Evolutionary conservation across 495 filamentous ascomycete species (phyloP), one percentile per base, ranked within the genome.

Genomic region (Penicillium angulare): DNA sequence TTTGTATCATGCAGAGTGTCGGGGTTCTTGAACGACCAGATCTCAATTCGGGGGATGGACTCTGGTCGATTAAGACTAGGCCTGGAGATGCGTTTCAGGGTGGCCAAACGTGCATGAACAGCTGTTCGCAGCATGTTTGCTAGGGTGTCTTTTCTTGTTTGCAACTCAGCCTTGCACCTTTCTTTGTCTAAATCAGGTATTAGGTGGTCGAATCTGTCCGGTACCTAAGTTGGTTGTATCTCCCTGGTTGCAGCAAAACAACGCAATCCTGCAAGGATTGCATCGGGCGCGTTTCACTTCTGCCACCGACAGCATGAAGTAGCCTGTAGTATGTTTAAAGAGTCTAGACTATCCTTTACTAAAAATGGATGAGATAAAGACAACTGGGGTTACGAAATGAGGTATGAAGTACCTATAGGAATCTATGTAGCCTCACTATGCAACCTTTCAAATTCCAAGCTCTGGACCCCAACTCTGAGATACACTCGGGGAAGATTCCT

Each of bases 91-190:
- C 13, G 27, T 23, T 33, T 24, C 17, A 32, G 40, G 12, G 17
- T 40, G 35, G 47, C 43, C 47, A 47, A 54, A 46, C 36, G 16
- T 57, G 54, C 60, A 60, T 63, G 60, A 63, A 63, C 60, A 43
- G 41, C 31, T 20, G 60, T 60, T 61, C 47, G 57, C 57, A 55
- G 53, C 39, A 24, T 20, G 27, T n/a, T 17, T 48, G 17, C 35
- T 22, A 10, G 36, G 16, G 22, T 32, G 15, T 1, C 27, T 12
- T 9, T 22, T 2, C n/a, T 23, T 35, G 31, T 12, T 2, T 26
- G 31, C 16, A 45, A 13, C 20, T 13, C 31, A 29, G 3, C 12
- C 40, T n/a, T 43, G 40, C 40, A 18, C 13, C 20, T 31, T 44
- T 39, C 13, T 31, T 12, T 2, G 27, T 31, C 27, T 12, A 31